phyloP scores from a whole-genome alignment of 768 basidiomycete genomes.

The Hypsizygus marmoreus region DNA sequence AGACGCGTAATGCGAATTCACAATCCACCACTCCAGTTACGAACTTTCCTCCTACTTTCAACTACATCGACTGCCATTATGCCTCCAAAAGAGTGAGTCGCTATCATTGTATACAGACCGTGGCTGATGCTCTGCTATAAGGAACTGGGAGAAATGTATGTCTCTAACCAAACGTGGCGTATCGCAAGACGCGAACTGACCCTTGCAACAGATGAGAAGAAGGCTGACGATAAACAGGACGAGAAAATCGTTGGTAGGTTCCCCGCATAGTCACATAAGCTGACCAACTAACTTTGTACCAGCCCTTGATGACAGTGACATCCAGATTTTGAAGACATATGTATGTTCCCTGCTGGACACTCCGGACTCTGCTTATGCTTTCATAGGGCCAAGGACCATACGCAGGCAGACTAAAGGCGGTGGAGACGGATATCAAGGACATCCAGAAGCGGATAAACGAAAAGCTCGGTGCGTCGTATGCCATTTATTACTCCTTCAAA shows the following conservation, averaged over 20 bases:
- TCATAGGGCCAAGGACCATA: constrained; percentile 97
- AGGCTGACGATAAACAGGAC: constrained; percentile 81
- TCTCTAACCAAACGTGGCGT: constrained; percentile 8
- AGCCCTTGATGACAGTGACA: constrained; percentile 98
- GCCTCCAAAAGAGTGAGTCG: constrained; percentile 92
- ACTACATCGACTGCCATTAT: constrained; percentile 49
- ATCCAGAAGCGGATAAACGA: constrained; percentile 98
- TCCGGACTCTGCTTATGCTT: background rate
- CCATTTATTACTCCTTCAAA: background rate
- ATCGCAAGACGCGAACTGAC: background rate
- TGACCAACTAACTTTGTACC: constrained; percentile 11
- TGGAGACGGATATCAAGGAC: constrained; percentile 91
- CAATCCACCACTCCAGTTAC: constrained; percentile 11
- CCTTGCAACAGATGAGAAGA: constrained; percentile 71
- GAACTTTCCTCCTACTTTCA: constrained; percentile 24
- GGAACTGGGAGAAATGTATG: constrained; percentile 99
- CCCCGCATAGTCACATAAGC: background rate
- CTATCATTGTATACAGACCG: no score
- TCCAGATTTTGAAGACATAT: constrained; percentile 98
- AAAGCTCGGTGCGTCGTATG: constrained; percentile 74
- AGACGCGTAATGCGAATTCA: constrained; percentile 33
- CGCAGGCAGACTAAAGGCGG: constrained; percentile 82
- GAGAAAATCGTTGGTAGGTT: constrained; percentile 87
- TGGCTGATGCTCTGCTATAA: constrained; percentile 31
- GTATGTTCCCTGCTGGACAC: constrained; percentile 43